Base-by-base conservation (phyloP, 1,139 yeast genomes). In the Geotrichum histeridarum region DNA sequence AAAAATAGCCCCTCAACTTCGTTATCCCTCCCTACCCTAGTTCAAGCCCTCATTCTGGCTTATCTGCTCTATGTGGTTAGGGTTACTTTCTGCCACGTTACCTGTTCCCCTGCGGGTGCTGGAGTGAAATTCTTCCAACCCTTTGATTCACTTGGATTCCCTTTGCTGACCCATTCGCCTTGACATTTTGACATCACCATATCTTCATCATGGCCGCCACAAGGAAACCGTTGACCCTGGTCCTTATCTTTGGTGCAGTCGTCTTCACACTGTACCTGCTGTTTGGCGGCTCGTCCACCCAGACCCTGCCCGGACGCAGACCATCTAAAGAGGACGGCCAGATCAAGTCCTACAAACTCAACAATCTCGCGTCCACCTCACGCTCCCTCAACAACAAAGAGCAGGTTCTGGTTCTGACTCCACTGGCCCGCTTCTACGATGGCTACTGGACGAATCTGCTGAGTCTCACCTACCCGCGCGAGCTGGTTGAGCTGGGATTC, bases 401-500 rank as follows among this genome's bases (percentile, higher is more conserved):
- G 68, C 86, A 86, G 61, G 88, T 93, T 35, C 76, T 93, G 67
- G 81, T 86, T 60, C 78, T 87, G 70, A 83, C 97, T 1, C 99
- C 99, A 45, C 82, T 93, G 81, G 86, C 95, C 48, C 80, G 82
- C 61, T 93, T 93, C 68, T 82, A 86, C 67, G 83, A 83, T 27
- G 85, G 81, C 63, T 93, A 90, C 73, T 93, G 98, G 98, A 80
- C 80, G 43, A 93, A 93, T 68, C 72, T 93, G 59, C 71, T 85
- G 59, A 77, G 77, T 61, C 73, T 93, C 64, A 75, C 82, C 17
- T 93, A 93, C 69, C 98, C 96, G 57, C 88, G 93, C 69, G 82
- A 81, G 48, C 78, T 88, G 62, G 77, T 91, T 50, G 95, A 91
- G 61, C 77, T 93, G 56, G 99, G 98, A 0, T 91, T 93, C 67